Base-by-base conservation (phyloP, 1,284 basidiomycete genomes). In the Ustilago sp. region DNA sequence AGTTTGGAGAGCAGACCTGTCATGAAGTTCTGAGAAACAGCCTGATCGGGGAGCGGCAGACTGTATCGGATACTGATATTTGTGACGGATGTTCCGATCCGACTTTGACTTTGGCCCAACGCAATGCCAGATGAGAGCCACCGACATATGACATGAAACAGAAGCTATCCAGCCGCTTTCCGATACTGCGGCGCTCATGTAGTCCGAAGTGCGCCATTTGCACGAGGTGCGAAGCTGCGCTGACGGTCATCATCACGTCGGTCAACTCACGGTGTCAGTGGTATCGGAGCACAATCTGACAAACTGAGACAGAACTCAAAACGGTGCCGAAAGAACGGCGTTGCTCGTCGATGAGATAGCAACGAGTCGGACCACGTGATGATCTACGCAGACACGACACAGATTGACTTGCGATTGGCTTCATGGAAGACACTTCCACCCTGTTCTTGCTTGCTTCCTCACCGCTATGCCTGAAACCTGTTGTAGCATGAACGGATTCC, bases 201-300 rank as follows among this genome's bases (percentile, higher is more conserved):
- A 50, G 8, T 31, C 12, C 11, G n/a, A 23, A 50, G 7, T 50
- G 28, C 23, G 48, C 48, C 48, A 7, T 19, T n/a, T 50, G 12
- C 48, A 50, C 28, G 48, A 7, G 48, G 19, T 4, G 43, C 1
- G 17, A 19, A 45, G 43, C 43, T 45, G 43, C n/a, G 48, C 48
- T 50, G 48, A 50, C 48, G 48, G 48, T 50, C 48, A 50, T 50
- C 8, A 11, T 50, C 31, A 32, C 31, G 48, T 50, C 48, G 48
- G 48, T 50, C 47, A 48, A 48, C 47, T 23, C 19, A 28, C 47
- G 19, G n/a, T 28, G 19, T 31, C 28, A 50, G n/a, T 5, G 8
- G 8, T 8, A 9, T 48, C 11, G 45, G 7, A 48, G 39, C 39
- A 41, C 39, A 17, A 48, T 23, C 1, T 39, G 38, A 39, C 38